Conservation (phyloP, 2,329 filamentous ascomycete genomes). For the Aspergillus thermomutatus region DNA sequence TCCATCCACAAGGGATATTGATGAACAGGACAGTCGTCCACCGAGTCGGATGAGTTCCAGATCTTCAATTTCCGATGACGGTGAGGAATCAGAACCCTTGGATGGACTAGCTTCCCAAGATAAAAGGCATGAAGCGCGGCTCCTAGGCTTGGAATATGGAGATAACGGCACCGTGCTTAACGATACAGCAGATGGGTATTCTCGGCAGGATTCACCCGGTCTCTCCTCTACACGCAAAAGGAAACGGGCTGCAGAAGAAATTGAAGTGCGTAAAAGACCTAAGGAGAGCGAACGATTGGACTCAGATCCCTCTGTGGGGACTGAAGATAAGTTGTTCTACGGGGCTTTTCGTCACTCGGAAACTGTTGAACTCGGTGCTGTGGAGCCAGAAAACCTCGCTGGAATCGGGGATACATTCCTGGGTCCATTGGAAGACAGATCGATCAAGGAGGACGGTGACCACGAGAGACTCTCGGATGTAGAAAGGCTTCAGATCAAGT, state of each 20-base stretch:
- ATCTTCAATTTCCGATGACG: constrained; percentile 50
- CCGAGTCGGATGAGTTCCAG: constrained; percentile 65
- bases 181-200: constrained; percentile 22
- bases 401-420: background rate
- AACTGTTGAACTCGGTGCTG: background rate
- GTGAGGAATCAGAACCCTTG: constrained; percentile 25
- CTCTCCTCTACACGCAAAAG: constrained; percentile 62
- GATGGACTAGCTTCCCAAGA: constrained; percentile 27
- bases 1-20: constrained; percentile 70
- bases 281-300: constrained; percentile 81
- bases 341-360: background rate
- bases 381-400: background rate
- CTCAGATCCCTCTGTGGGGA: constrained; percentile 54
- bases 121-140: constrained; percentile 2
- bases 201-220: constrained; percentile 43
- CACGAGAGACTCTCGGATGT: constrained; percentile 59
- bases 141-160: constrained; percentile 14
- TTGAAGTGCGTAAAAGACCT: constrained; percentile 70
- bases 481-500: constrained; percentile 15
- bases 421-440: background rate
- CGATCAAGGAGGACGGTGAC: background rate
- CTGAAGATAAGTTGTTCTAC: constrained; percentile 45
- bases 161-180: constrained; percentile 15
- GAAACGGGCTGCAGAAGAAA: constrained; percentile 68
- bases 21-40: constrained; percentile 78